Percentiles rank a stretch among this genome's conserved stretches.
Evolutionary conservation across 2,329 filamentous ascomycete genomes (phyloP).

Genomic region (Proliferodiscus dingleyae): DNA sequence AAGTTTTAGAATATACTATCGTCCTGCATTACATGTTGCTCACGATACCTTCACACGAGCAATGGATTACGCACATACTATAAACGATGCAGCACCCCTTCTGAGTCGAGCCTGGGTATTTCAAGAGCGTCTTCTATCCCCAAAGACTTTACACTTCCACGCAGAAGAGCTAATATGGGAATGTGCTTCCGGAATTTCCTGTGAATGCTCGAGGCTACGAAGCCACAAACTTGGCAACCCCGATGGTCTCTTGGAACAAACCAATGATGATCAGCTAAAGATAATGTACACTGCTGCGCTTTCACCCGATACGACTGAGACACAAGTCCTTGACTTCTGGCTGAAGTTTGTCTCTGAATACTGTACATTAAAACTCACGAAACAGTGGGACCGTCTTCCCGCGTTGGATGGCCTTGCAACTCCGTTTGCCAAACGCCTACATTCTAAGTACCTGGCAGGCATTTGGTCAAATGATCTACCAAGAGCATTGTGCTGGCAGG

Average conservation of each 20-base stretch:
- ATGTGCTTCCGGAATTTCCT: constrained; percentile 1
- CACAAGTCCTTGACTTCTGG: background rate
- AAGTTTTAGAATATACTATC: background rate
- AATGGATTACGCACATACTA: constrained; percentile 2
- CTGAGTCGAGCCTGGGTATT: constrained; percentile 1
- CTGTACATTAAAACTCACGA: constrained; percentile 1
- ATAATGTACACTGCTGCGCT: background rate
- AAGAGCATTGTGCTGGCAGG: background rate
- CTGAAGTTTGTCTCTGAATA: constrained; percentile 1
- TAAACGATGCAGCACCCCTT: background rate
- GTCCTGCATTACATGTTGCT: constrained; percentile 2
- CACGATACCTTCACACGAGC: constrained; percentile 1
- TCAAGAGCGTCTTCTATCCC: constrained; percentile 1
- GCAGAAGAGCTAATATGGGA: constrained; percentile 4
- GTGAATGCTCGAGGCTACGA: constrained; percentile 1
- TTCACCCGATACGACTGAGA: background rate
- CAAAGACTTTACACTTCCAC: constrained; percentile 1
- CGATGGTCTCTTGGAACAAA: constrained; percentile 1
- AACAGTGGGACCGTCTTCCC: constrained; percentile 2
- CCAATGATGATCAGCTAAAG: background rate
- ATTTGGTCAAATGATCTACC: constrained; percentile 3
- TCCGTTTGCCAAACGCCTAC: background rate
- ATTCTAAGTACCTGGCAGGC: background rate
- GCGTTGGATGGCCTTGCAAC: constrained; percentile 1
- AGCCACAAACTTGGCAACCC: background rate